Percentiles rank a stretch among this genome's conserved stretches.
Evolutionary conservation across 768 basidiomycete species (phyloP).

Genomic region (Epithele typhae): DNA sequence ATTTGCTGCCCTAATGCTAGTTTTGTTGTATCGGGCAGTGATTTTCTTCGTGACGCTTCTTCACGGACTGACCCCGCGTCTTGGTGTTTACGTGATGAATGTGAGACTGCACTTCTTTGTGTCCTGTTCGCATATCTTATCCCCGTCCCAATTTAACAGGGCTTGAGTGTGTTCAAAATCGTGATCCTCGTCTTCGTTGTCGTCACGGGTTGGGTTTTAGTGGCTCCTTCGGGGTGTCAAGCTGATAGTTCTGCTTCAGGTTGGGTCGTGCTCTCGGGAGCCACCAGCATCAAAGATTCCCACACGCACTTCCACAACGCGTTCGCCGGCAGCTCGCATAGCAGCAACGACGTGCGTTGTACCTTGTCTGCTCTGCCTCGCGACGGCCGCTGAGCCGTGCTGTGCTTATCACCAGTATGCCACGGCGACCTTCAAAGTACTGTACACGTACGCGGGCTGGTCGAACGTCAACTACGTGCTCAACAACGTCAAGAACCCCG

Average conservation of each 20-base stretch:
- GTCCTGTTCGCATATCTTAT: constrained; percentile 30
- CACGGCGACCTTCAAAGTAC: constrained; percentile 56
- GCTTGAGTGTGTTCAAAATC: constrained; percentile 50
- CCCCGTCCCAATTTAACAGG: constrained; percentile 25
- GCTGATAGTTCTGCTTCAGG: no score
- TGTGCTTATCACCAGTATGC: constrained; percentile 40
- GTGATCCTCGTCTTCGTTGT: constrained; percentile 51
- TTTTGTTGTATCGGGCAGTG: constrained; percentile 30
- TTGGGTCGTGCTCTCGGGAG: constrained; percentile 56
- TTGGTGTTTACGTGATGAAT: constrained; percentile 53
- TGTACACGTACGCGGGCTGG: constrained; percentile 48
- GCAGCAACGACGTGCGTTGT: constrained; percentile 40
- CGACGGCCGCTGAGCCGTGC: neutral
- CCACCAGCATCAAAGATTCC: constrained; percentile 53
- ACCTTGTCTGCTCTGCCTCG: neutral
- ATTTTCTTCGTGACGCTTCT: constrained; percentile 47
- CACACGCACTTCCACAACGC: constrained; percentile 52
- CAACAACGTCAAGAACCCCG: constrained; percentile 56
- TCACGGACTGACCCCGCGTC: constrained; percentile 46
- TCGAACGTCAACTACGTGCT: constrained; percentile 55
- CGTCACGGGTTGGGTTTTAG: constrained; percentile 34
- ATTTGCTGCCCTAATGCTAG: no score
- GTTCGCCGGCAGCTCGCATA: constrained; percentile 52
- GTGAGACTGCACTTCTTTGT: constrained; percentile 22
- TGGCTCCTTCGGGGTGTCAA: no score